Evolutionary conservation across 768 basidiomycete genomes (phyloP).

Genomic region (Ramaria sp.): DNA sequence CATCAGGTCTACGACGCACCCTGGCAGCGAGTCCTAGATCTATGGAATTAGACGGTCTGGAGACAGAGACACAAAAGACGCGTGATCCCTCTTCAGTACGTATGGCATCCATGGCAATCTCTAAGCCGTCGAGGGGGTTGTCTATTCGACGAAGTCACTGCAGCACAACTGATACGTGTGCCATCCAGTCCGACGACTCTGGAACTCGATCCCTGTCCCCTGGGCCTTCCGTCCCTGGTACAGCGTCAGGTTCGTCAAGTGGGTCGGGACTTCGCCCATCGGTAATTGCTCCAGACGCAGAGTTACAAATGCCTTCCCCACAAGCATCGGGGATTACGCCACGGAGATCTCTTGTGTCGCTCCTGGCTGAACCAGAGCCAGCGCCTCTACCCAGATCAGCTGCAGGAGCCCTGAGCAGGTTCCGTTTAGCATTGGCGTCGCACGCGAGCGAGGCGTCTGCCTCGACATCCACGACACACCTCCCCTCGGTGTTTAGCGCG

Average conservation of each 20-base stretch:
- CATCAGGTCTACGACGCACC: neutral
- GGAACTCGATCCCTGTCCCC: neutral
- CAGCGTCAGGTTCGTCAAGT: conserved; percentile 1
- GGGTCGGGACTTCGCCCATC: neutral
- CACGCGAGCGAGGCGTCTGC: neutral
- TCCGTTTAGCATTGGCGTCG: neutral
- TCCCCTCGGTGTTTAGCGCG: neutral
- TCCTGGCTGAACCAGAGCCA: neutral
- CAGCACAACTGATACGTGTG: neutral
- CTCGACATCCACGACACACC: conserved; percentile 1
- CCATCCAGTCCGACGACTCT: neutral
- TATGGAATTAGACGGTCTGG: neutral
- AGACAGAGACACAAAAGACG: neutral
- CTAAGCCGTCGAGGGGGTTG: neutral
- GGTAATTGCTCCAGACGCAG: neutral
- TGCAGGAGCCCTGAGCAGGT: neutral
- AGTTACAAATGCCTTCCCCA: neutral
- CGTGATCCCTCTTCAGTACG: neutral
- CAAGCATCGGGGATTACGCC: neutral
- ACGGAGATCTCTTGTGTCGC: neutral
- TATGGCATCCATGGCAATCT: neutral
- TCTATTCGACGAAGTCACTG: neutral
- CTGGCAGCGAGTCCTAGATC: neutral
- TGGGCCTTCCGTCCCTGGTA: neutral
- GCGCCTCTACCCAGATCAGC: neutral